Conservation (phyloP, 768 basidiomycete genomes). For the Suillus occidentalis region DNA sequence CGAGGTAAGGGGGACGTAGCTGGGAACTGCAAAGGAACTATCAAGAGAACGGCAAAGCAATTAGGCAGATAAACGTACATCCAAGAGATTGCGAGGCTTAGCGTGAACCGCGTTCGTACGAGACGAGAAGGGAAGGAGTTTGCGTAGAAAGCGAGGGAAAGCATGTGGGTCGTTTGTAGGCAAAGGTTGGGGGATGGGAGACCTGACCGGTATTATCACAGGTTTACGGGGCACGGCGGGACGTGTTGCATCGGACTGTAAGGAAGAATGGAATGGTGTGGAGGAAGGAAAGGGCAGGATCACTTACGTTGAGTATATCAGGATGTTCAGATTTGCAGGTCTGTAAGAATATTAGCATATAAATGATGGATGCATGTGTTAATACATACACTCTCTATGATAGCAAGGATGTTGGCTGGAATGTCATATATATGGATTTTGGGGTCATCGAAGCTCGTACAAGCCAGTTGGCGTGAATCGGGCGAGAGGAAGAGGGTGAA, state of each 20-base stretch:
- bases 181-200: background rate
- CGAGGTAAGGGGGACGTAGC: background rate
- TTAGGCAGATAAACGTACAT: background rate
- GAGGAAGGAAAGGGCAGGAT: background rate
- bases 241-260: background rate
- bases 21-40: background rate
- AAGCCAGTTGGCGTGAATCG: background rate
- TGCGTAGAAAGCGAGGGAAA: background rate
- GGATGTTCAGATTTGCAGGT: background rate
- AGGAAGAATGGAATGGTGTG: background rate
- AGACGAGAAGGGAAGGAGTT: background rate
- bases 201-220: background rate
- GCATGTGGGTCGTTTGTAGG: background rate
- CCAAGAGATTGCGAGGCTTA: background rate
- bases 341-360: background rate
- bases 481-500: background rate
- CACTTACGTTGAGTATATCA: background rate
- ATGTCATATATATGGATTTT: background rate
- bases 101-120: background rate
- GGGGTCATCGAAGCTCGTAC: background rate
- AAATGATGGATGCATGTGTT: background rate
- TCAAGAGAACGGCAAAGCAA: background rate
- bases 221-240: background rate
- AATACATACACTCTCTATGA: background rate
- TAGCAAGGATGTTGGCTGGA: background rate